Base-by-base conservation (phyloP, 192 early-diverging fungal species). In the Piromyces finnis region DNA sequence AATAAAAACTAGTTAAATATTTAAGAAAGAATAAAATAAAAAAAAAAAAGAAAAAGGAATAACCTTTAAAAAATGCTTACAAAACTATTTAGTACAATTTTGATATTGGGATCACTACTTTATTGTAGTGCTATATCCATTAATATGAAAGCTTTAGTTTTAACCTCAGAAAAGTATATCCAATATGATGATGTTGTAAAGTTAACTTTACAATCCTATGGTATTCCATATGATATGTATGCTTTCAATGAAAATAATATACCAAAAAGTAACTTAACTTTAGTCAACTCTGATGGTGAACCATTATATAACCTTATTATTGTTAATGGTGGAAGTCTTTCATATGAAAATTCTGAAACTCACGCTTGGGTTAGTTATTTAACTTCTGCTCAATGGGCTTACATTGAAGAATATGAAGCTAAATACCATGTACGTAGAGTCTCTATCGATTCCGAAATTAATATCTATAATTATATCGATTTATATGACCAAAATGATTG, bases 341-440 rank as follows among this genome's bases (percentile, higher is more conserved):
- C 36, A 4, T 22, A 51, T 22, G 41, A 51, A 51, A 22, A 51
- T 22, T 5, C 17, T 22, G 3, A 3, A 3, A 51, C 41, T 22
- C 41, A 51, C 18, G 18, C 41, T 22, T 51, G 41, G 41, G 41
- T 51, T 22, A 51, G 41, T 26, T 36, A 78, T 36, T 26, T 36
- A 17, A 5, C 78, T 78, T 1, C 16, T 78, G 2, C 26, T 22
- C 28, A 29, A 28, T 29, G 78, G 37, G 79, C 79, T 1, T 77
- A 77, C n/a, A 80, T 80, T 77, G 79, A 80, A 80, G 28, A 29
- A 39, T 80, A 80, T 28, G 79, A 80, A 80, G 39, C 39, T 4
- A 36, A 39, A 29, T 80, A 80, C 59, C 2, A 22, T 13, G 35
- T 80, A 28, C 79, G 79, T 77, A 39, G 79, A 32, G 18, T 80